Conservation (phyloP, 2,329 filamentous ascomycete species). For the Penicillium digitatum region DNA sequence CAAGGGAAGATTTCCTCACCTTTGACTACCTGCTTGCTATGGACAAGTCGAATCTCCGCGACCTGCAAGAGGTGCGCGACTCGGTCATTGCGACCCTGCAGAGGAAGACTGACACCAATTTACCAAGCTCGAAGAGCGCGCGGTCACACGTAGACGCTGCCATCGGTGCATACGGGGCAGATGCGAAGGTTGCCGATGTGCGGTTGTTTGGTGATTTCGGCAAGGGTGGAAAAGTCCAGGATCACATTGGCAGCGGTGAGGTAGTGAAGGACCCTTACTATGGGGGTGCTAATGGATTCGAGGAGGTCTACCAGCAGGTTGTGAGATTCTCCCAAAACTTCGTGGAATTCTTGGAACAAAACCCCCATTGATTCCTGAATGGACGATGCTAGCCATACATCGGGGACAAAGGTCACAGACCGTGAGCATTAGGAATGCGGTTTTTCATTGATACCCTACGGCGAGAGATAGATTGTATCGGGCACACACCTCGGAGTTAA, state of each 20-base stretch:
- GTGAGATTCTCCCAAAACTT: conserved; percentile 73
- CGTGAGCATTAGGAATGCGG: neutral
- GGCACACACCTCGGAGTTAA: conserved; percentile 5
- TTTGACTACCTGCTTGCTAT: conserved; percentile 97
- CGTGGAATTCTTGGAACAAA: conserved; percentile 54
- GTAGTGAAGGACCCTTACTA: conserved; percentile 89
- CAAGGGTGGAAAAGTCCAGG: conserved; percentile 45
- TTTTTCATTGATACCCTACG: conserved; percentile 23
- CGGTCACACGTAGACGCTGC: conserved; percentile 36
- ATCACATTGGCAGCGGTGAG: conserved; percentile 52
- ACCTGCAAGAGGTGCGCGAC: conserved; percentile 60
- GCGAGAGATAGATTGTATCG: conserved; percentile 2
- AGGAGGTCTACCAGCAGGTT: conserved; percentile 81
- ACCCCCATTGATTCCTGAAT: conserved; percentile 8
- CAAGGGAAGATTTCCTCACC: conserved; percentile 66
- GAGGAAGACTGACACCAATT: conserved; percentile 37
- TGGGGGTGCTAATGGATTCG: conserved; percentile 75
- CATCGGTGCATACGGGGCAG: conserved; percentile 33
- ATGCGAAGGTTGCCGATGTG: conserved; percentile 50
- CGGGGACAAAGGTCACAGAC: neutral
- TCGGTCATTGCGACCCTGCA: conserved; percentile 46
- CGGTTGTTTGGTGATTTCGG: conserved; percentile 85
- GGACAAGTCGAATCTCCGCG: conserved; percentile 75
- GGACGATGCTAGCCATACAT: neutral
- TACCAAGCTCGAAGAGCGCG: conserved; percentile 29